These are phyloP conservation scores for Aphanoascus verrucosus DNA, from an alignment of 2,329 filamentous ascomycete species.

Conservation along the genomic window DNA sequence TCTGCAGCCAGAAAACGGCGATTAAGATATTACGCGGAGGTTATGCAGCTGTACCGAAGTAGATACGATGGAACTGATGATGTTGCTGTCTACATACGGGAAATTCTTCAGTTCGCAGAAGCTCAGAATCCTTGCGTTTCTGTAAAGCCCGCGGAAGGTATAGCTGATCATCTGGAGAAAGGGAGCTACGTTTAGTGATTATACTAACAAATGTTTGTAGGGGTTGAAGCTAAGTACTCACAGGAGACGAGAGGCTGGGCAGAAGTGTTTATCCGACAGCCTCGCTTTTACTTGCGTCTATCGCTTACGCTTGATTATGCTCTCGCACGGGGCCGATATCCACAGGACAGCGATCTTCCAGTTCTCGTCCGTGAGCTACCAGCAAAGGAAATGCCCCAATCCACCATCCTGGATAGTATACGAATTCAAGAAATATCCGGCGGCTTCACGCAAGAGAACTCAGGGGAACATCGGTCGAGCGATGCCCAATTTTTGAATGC, in stretches of 20 bases:
- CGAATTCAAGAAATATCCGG: background rate
- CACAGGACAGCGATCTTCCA: conserved; percentile 13
- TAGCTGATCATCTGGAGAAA: background rate
- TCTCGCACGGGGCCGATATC: conserved; percentile 10
- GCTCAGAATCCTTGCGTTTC: conserved; percentile 1
- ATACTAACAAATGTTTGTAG: background rate
- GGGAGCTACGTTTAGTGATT: background rate
- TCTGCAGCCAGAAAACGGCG: conserved; percentile 36
- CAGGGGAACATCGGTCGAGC: background rate
- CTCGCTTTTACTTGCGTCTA: conserved; percentile 12
- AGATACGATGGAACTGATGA: conserved; percentile 40
- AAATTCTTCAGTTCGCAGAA: conserved; percentile 11
- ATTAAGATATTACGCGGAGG: conserved; percentile 38
- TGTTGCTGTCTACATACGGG: conserved; percentile 20
- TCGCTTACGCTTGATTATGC: conserved; percentile 14
- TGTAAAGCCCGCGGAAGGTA: background rate
- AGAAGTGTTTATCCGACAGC: conserved; percentile 13
- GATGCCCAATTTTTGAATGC: background rate
- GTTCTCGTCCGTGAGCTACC: conserved; percentile 11
- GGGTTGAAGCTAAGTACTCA: background rate
- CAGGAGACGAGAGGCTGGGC: conserved; percentile 12
- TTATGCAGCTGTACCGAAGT: conserved; percentile 39
- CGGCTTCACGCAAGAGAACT: background rate
- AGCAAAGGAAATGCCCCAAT: background rate
- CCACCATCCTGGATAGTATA: background rate